Conservation (phyloP, 306 rosid species). For the Alnus glutinosa region DNA sequence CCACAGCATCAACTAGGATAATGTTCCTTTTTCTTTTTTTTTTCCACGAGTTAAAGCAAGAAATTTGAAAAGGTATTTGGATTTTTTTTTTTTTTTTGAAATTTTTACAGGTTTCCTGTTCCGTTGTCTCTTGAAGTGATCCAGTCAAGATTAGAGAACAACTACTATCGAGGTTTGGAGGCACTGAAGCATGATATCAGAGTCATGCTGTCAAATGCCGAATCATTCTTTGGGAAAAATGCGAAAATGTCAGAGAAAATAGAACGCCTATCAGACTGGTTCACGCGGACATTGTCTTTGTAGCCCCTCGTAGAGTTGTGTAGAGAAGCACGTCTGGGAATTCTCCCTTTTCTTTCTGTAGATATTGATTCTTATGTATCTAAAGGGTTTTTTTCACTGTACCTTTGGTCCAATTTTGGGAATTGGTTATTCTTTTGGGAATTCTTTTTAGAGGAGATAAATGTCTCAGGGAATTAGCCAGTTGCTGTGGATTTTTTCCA, state of each 20-base stretch:
- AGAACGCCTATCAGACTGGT: constrained; percentile 86
- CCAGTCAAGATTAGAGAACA: constrained; percentile 71
- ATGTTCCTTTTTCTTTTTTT: background rate
- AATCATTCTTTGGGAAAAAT: constrained; percentile 61
- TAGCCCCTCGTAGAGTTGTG: constrained; percentile 36
- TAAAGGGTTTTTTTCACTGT: constrained; percentile 15
- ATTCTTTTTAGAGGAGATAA: constrained; percentile 28
- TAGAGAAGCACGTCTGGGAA: constrained; percentile 34
- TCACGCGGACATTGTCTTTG: constrained; percentile 49
- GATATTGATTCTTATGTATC: constrained; percentile 15
- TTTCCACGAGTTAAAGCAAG: no score
- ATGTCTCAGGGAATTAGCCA: constrained; percentile 43
- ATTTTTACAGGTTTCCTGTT: constrained; percentile 75
- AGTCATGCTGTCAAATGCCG: constrained; percentile 64
- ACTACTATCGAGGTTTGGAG: constrained; percentile 83
- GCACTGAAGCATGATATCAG: constrained; percentile 77
- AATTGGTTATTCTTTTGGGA: constrained; percentile 27
- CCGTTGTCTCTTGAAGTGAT: constrained; percentile 77
- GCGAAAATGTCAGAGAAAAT: constrained; percentile 49
- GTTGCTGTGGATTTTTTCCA: constrained; percentile 53
- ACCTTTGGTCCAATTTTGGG: constrained; percentile 25
- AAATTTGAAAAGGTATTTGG: no score
- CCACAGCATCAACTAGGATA: background rate
- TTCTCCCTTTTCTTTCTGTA: constrained; percentile 37
- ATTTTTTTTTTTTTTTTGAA: background rate